Percentiles rank a stretch among this genome's conserved stretches.
Evolutionary conservation across 1,139 yeast genomes (phyloP).

Genomic region (Blastobotrys elegans): DNA sequence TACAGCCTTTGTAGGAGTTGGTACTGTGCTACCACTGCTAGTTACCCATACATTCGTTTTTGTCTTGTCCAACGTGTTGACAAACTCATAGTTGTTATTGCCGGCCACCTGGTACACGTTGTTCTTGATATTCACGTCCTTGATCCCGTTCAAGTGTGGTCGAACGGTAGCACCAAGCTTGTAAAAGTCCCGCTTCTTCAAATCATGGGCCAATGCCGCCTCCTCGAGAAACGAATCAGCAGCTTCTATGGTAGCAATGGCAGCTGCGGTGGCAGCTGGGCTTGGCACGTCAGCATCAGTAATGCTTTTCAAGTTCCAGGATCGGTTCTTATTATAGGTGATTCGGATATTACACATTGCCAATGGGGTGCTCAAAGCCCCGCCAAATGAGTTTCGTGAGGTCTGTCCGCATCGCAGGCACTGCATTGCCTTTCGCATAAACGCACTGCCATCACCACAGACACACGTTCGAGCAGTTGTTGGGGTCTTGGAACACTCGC

Average conservation of each 20-base stretch:
- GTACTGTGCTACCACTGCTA: too few relatives aligned
- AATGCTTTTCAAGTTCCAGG: background rate
- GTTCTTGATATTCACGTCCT: background rate
- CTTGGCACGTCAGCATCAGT: background rate
- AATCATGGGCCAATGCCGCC: too few relatives aligned
- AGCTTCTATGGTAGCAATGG: too few relatives aligned
- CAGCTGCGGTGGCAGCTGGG: background rate
- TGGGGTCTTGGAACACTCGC: background rate
- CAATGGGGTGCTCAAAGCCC: background rate
- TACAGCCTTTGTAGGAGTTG: too few relatives aligned
- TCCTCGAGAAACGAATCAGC: too few relatives aligned
- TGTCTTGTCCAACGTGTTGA: background rate
- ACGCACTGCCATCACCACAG: background rate
- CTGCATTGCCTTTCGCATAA: background rate
- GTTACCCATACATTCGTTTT: background rate
- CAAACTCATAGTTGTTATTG: too few relatives aligned
- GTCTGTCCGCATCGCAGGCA: slow-evolving; percentile 3
- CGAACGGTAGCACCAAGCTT: too few relatives aligned
- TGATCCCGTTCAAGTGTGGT: too few relatives aligned
- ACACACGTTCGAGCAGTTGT: background rate
- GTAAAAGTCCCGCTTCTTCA: background rate
- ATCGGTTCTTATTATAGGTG: background rate
- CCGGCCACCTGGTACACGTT: background rate
- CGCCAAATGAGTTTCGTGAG: background rate
- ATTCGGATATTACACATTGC: slow-evolving; percentile 1